Evolutionary conservation across 148 eudicot species (phyloP), one percentile per base, ranked within the genome.

Genomic region (Silene uniflora): DNA sequence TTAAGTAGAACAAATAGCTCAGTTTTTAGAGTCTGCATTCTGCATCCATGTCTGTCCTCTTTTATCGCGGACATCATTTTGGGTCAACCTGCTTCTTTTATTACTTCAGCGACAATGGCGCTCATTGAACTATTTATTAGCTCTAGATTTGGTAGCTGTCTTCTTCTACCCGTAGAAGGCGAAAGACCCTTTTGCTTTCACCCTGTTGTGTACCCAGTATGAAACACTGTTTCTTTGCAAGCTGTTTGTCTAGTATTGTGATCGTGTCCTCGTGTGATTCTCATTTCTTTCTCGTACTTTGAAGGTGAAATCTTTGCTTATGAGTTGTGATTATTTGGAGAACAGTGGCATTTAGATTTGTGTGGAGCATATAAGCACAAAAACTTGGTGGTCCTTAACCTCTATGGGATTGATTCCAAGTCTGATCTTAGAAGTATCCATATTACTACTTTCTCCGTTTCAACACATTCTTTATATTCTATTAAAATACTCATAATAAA

Each of bases 31-130:
- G 8, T 71, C 70, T 52, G 27, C 19, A 62, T 72, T 71, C 70
- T 52, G 27, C 19, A 62, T 72, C 76, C 39, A 55, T 46, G 27
- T 16, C 17, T 61, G 75, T 77, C 70, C 63, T 29, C 52, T 69
- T 75, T 67, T 69, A 61, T 52, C 63, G 49, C 7, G 80, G 80
- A 62, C 75, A 62, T 49, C 18, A 18, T 23, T 32, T 77, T 70
- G 75, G 80, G 32, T 77, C 25, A 22, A 76, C 25, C 67, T 8
- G 68, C 61, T 12, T 69, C 18, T 63, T 74, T 46, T 23, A 74
- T 58, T 21, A 13, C 22, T 72, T 69, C 59, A 52, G 29, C 60
- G 52, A 47, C 70, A 66, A 25, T 66, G 70, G 70, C 10, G 32
- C 35, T 66, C 70, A 66, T 66, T 14, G 44, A 35, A 66, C 32